These are phyloP conservation scores for Dittrichia graveolens DNA, from an alignment of 129 eudicot species.

Conservation along the genomic window DNA sequence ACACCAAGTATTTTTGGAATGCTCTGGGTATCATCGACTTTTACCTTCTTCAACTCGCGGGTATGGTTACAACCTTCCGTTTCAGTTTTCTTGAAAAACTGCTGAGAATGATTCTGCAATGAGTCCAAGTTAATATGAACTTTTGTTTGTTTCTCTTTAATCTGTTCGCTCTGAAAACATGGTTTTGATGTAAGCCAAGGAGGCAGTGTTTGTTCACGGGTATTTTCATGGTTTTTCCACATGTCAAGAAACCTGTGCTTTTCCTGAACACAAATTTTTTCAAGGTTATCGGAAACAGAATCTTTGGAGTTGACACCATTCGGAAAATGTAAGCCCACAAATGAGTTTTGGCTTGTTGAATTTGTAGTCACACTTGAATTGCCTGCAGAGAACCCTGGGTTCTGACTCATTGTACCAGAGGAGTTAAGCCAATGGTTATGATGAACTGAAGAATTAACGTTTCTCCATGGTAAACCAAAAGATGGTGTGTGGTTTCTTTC, in stretches of 20 bases:
- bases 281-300: slow-evolving; percentile 9
- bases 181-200: slow-evolving; percentile 44
- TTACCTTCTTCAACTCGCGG: slow-evolving; percentile 24
- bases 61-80: slow-evolving; percentile 15
- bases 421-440: slow-evolving; percentile 31
- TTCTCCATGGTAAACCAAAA: slow-evolving; percentile 36
- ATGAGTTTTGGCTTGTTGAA: slow-evolving; percentile 20
- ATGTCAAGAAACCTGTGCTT: slow-evolving; percentile 34
- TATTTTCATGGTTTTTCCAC: slow-evolving; percentile 41
- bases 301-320: slow-evolving; percentile 21
- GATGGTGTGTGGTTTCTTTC: slow-evolving; percentile 35
- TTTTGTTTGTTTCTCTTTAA: slow-evolving; percentile 31
- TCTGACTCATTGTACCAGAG: slow-evolving; percentile 29
- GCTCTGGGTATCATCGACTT: slow-evolving; percentile 9
- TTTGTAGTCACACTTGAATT: slow-evolving; percentile 23
- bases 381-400: slow-evolving; percentile 31
- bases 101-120: slow-evolving; percentile 58
- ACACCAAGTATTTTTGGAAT: slow-evolving; percentile 40
- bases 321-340: slow-evolving; percentile 25
- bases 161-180: slow-evolving; percentile 30
- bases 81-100: slow-evolving; percentile 53
- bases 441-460: slow-evolving; percentile 17
- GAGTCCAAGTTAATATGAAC: slow-evolving; percentile 56
- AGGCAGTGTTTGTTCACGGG: slow-evolving; percentile 33
- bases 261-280: slow-evolving; percentile 22